These are phyloP conservation scores for Myxozyma vanderwaltii DNA, from an alignment of 805 yeast species.

Conservation along the genomic window DNA sequence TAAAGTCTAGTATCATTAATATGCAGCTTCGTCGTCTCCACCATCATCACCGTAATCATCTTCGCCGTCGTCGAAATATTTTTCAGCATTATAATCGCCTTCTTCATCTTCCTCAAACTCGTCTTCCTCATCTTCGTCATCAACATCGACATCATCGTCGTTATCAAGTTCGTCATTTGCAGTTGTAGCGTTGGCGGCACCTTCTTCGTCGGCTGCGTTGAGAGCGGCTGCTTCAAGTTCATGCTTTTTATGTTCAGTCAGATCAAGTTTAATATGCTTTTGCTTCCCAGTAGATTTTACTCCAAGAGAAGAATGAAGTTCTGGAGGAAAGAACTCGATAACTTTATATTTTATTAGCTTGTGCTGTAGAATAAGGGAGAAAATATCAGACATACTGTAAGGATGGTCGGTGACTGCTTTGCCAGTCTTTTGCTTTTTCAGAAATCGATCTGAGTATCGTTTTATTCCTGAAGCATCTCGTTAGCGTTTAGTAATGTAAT, in stretches of 20 bases:
- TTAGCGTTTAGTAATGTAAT: background rate
- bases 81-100: slow-evolving; percentile 38
- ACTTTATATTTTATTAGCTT: slow-evolving; percentile 5
- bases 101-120: slow-evolving; percentile 39
- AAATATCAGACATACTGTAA: slow-evolving; percentile 18
- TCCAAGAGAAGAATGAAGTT: slow-evolving; percentile 31
- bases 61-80: slow-evolving; percentile 38
- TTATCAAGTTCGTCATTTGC: slow-evolving; percentile 17
- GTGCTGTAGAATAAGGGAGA: background rate
- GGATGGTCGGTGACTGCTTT: slow-evolving; percentile 34
- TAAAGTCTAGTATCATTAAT: slow-evolving; percentile 13
- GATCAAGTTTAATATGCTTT: slow-evolving; percentile 21
- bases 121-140: slow-evolving; percentile 35
- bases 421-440: slow-evolving; percentile 22
- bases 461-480: slow-evolving; percentile 24
- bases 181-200: slow-evolving; percentile 15
- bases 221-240: slow-evolving; percentile 19
- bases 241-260: slow-evolving; percentile 19
- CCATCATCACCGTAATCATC: slow-evolving; percentile 36
- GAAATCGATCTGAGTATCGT: slow-evolving; percentile 36
- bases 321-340: slow-evolving; percentile 31
- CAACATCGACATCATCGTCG: slow-evolving; percentile 24
- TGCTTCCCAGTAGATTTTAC: slow-evolving; percentile 8
- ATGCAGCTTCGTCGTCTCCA: slow-evolving; percentile 38
- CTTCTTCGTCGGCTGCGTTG: slow-evolving; percentile 16